These are phyloP conservation scores for Diaporthe capsici DNA, from an alignment of 2,329 filamentous ascomycete genomes.

Conservation along the genomic window DNA sequence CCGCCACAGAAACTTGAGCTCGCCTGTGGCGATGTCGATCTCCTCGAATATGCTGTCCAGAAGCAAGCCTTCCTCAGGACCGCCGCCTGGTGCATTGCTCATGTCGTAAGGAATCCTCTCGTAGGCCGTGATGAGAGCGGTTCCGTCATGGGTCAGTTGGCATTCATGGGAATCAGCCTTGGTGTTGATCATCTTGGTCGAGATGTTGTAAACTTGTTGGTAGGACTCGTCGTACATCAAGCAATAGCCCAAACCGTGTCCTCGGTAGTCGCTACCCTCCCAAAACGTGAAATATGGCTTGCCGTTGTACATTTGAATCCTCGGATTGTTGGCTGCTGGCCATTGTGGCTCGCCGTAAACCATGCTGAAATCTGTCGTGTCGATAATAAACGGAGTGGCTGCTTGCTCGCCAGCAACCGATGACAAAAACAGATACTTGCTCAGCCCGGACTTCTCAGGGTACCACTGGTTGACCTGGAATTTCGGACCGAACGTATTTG, in stretches of 20 bases:
- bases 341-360: constrained; percentile 40
- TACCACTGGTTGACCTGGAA: constrained; percentile 42
- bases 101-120: constrained; percentile 48
- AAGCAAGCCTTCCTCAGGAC: constrained; percentile 48
- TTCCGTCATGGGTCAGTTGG: constrained; percentile 55
- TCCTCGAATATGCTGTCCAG: constrained; percentile 58
- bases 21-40: constrained; percentile 64
- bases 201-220: constrained; percentile 38
- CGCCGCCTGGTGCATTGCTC: constrained; percentile 44
- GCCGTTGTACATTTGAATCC: constrained; percentile 40
- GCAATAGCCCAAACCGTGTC: constrained; percentile 40
- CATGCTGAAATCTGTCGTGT: constrained; percentile 39
- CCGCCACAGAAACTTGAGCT: constrained; percentile 65
- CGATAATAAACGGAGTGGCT: constrained; percentile 41
- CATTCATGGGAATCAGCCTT: constrained; percentile 53
- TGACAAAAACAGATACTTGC: constrained; percentile 38
- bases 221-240: constrained; percentile 40
- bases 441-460: constrained; percentile 36
- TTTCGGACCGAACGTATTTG: constrained; percentile 23
- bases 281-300: constrained; percentile 41
- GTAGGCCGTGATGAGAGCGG: constrained; percentile 57
- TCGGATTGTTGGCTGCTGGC: constrained; percentile 39
- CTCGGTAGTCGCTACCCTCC: constrained; percentile 39
- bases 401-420: constrained; percentile 26
- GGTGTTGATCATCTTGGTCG: constrained; percentile 41